These are phyloP conservation scores for Davidsoniella virescens DNA, from an alignment of 2,329 filamentous ascomycete species.

Conservation along the genomic window DNA sequence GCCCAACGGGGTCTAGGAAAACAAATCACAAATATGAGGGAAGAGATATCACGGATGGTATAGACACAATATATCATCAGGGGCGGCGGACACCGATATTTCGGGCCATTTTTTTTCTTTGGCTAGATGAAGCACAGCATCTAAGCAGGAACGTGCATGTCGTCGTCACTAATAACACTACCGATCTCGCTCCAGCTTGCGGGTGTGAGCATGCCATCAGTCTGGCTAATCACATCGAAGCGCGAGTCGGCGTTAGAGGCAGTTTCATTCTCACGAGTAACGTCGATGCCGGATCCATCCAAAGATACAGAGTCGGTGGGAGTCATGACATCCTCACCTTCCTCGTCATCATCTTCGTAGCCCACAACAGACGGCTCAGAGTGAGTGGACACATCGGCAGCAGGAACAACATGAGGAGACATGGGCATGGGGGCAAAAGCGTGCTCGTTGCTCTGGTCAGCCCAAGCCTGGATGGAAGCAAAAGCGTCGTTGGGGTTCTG, in stretches of 20 bases:
- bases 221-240: conserved; percentile 41
- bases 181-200: conserved; percentile 50
- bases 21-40: conserved; percentile 7
- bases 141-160: conserved; percentile 21
- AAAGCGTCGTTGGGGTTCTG: conserved; percentile 28
- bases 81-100: not conserved
- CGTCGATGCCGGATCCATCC: conserved; percentile 6
- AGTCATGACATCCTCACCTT: conserved; percentile 28
- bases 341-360: conserved; percentile 34
- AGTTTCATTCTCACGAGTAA: conserved; percentile 29
- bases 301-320: conserved; percentile 10
- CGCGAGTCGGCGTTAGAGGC: conserved; percentile 37
- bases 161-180: conserved; percentile 43
- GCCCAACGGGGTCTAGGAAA: not conserved
- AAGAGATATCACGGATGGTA: not conserved
- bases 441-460: conserved; percentile 33
- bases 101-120: not conserved
- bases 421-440: conserved; percentile 46
- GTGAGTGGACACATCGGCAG: conserved; percentile 22
- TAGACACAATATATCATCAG: not conserved
- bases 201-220: conserved; percentile 42
- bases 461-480: conserved; percentile 49
- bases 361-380: conserved; percentile 37
- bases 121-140: not conserved
- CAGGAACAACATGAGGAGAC: conserved; percentile 22